Conservation (phyloP, 164 flowering plant species). For the Tetrastigma voinierianum region DNA sequence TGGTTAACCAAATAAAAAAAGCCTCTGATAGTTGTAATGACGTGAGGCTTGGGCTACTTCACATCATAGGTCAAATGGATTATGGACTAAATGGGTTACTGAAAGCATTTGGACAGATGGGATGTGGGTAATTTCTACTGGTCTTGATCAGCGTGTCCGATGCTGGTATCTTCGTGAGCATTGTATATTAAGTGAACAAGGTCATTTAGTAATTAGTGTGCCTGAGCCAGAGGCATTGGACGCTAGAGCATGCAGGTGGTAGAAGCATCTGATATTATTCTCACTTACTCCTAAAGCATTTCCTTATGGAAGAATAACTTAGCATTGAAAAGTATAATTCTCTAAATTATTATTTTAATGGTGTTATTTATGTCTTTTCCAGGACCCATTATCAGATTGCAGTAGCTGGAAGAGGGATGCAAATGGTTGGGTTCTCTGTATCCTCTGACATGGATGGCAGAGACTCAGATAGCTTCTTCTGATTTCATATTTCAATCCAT, state of each 20-base stretch:
- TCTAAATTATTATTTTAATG: background rate
- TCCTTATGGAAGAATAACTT: background rate
- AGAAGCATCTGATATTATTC: constrained; percentile 1
- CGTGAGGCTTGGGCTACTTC: too few relatives aligned
- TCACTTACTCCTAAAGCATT: background rate
- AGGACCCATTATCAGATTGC: constrained; percentile 85
- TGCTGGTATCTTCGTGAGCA: constrained; percentile 59
- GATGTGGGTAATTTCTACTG: constrained; percentile 81
- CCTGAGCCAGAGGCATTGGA: constrained; percentile 95
- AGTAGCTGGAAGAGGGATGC: constrained; percentile 98
- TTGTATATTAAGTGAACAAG: constrained; percentile 57
- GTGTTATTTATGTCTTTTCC: constrained; percentile 19
- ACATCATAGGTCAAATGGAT: too few relatives aligned
- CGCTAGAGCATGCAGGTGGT: constrained; percentile 67
- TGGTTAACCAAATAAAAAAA: too few relatives aligned
- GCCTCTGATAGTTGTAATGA: too few relatives aligned
- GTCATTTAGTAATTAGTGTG: constrained; percentile 64
- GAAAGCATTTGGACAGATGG: constrained; percentile 97
- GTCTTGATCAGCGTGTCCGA: constrained; percentile 95
- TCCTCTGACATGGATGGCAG: constrained; percentile 11
- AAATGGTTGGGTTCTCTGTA: constrained; percentile 64
- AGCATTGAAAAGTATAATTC: background rate
- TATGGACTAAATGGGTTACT: too few relatives aligned
- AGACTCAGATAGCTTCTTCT: constrained; percentile 11
- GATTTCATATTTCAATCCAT: background rate